A percentile compares a stretch with the other conserved stretches of the same genome.
Evolutionary conservation across 441 rosid genomes (phyloP).

Genomic region (Aleurites moluccanus): DNA sequence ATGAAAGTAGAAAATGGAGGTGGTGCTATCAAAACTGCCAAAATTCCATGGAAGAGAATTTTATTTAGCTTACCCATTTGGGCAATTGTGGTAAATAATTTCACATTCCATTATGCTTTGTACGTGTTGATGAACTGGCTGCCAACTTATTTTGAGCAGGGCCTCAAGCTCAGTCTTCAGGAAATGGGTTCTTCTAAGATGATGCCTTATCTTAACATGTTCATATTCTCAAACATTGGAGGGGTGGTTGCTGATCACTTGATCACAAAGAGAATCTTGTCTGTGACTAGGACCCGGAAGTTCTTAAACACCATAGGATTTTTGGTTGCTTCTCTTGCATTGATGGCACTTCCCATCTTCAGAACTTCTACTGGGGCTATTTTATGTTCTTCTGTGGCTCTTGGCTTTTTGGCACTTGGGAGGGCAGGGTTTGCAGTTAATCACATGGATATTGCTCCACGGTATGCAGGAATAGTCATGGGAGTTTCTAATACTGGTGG

Average conservation of each 20-base stretch:
- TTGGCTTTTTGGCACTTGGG: slow-evolving; percentile 85
- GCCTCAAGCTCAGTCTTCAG: slow-evolving; percentile 87
- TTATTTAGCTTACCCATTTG: slow-evolving; percentile 67
- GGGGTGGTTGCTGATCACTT: slow-evolving; percentile 86
- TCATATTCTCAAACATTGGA: slow-evolving; percentile 87
- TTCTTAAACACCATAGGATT: slow-evolving; percentile 80
- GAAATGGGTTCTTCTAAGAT: slow-evolving; percentile 96
- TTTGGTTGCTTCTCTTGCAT: slow-evolving; percentile 71
- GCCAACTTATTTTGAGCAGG: slow-evolving; percentile 84
- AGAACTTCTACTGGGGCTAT: slow-evolving; percentile 73
- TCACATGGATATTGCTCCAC: slow-evolving; percentile 95
- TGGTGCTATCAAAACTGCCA: slow-evolving; percentile 38
- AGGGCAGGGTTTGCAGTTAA: slow-evolving; percentile 95
- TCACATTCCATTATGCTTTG: slow-evolving; percentile 90
- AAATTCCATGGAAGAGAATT: slow-evolving; percentile 88
- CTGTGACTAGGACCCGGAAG: slow-evolving; percentile 77
- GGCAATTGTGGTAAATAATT: slow-evolving; percentile 91
- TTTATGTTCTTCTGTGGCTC: slow-evolving; percentile 80
- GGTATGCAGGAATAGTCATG: slow-evolving; percentile 93
- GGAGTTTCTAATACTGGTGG: slow-evolving; percentile 97
- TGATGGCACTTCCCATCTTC: slow-evolving; percentile 75
- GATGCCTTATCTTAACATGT: slow-evolving; percentile 97
- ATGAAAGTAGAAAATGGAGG: slow-evolving; percentile 55
- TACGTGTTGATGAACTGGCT: slow-evolving; percentile 96
- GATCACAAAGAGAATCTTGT: slow-evolving; percentile 69